A percentile compares a stretch with the other conserved stretches of the same genome.
These are phyloP conservation scores for Cryptococcus floricola DNA, from an alignment of 1,284 basidiomycete species.

Conservation along the genomic window DNA sequence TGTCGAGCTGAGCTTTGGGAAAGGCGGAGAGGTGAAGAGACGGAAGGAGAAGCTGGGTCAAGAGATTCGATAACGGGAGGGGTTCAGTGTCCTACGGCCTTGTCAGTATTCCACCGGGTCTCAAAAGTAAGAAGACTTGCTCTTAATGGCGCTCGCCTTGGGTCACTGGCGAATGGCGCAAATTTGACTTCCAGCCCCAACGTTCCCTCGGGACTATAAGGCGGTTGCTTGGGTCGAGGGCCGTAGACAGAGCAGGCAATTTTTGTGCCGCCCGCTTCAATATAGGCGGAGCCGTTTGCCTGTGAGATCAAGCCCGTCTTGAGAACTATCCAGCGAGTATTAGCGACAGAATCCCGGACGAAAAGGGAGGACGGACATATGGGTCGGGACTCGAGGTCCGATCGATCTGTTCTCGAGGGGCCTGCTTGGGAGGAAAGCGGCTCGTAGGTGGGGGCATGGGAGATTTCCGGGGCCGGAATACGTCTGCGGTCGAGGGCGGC, in stretches of 20 bases:
- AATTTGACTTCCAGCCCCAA: conserved; percentile 96
- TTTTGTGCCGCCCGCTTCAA: conserved; percentile 82
- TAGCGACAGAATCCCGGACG: not conserved
- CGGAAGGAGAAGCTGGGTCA: conserved; percentile 82
- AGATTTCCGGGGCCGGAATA: conserved; percentile 82
- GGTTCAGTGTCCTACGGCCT: conserved; percentile 84
- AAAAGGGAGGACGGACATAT: conserved; percentile 9
- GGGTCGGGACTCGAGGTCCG: conserved; percentile 65
- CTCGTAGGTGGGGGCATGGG: conserved; percentile 62
- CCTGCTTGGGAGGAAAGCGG: conserved; percentile 34
- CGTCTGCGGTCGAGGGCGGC: conserved; percentile 71
- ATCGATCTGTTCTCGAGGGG: conserved; percentile 54
- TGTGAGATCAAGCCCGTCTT: conserved; percentile 84
- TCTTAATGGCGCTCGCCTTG: conserved; percentile 75
- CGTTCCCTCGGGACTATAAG: conserved; percentile 78
- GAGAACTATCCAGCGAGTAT: conserved; percentile 59
- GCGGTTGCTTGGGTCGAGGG: conserved; percentile 62
- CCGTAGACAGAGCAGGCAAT: conserved; percentile 97
- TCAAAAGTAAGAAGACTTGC: conserved; percentile 54
- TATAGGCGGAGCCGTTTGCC: conserved; percentile 92
- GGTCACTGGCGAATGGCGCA: conserved; percentile 79
- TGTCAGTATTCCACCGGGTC: not conserved
- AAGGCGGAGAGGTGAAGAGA: conserved; percentile 82
- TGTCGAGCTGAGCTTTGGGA: conserved; percentile 89
- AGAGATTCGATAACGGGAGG: conserved; percentile 69